Evolutionary conservation across 2,329 filamentous ascomycete species (phyloP).

Genomic region (Fusarium algeriense): DNA sequence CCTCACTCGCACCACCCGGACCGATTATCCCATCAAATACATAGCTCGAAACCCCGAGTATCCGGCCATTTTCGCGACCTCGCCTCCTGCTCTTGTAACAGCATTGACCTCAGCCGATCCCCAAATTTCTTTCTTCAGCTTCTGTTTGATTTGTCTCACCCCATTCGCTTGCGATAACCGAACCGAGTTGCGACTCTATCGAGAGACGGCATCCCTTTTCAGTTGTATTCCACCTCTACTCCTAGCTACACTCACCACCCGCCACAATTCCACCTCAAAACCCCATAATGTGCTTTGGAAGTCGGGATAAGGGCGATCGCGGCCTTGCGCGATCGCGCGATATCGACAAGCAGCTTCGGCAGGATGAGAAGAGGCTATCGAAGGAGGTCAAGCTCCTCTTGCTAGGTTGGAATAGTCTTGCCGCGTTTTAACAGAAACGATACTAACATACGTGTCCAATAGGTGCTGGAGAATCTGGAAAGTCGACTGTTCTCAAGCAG

Average conservation of each 20-base stretch:
- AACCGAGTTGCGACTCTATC: background rate
- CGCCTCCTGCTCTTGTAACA: slow-evolving; percentile 1
- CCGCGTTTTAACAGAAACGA: background rate
- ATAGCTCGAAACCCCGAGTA: slow-evolving; percentile 7
- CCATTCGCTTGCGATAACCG: slow-evolving; percentile 9
- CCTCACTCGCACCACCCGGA: background rate
- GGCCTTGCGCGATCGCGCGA: slow-evolving; percentile 72
- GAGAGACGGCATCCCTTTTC: slow-evolving; percentile 5
- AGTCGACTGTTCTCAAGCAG: slow-evolving; percentile 97
- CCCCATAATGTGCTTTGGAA: slow-evolving; percentile 73
- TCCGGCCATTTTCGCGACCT: slow-evolving; percentile 20
- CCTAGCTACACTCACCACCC: background rate
- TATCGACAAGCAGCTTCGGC: slow-evolving; percentile 86
- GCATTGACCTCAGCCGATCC: slow-evolving; percentile 1
- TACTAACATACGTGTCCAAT: slow-evolving; percentile 35
- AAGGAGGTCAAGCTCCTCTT: slow-evolving; percentile 94
- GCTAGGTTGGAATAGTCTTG: slow-evolving; percentile 70
- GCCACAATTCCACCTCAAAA: slow-evolving; percentile 12
- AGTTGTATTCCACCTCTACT: slow-evolving; percentile 5
- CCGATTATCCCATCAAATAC: slow-evolving; percentile 1
- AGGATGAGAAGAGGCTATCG: slow-evolving; percentile 87
- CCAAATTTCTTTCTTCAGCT: background rate
- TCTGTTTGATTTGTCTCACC: slow-evolving; percentile 6
- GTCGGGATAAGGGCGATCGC: slow-evolving; percentile 63
- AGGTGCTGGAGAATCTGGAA: slow-evolving; percentile 92